These are phyloP conservation scores for Crithidia expoeki DNA, from an alignment of 208 protist species.

Conservation along the genomic window DNA sequence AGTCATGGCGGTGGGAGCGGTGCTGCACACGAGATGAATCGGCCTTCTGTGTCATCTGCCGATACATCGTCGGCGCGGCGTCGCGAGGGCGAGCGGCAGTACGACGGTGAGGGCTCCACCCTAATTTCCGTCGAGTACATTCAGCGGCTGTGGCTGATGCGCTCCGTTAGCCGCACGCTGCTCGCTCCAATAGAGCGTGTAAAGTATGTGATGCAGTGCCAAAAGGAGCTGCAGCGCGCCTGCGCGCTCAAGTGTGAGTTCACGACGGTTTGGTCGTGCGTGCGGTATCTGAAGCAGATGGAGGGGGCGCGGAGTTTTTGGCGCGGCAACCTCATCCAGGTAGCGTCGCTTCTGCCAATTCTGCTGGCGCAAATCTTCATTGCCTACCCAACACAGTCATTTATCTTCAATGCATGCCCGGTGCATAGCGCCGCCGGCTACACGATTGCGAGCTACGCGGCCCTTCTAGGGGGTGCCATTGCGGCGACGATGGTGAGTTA, in stretches of 20 bases:
- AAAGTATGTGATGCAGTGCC: conserved; percentile 83
- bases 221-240: conserved; percentile 67
- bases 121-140: conserved; percentile 66
- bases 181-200: conserved; percentile 84
- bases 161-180: conserved; percentile 51
- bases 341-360: conserved; percentile 70
- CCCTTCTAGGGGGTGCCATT: conserved; percentile 49
- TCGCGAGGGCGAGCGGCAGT: neutral
- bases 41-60: neutral
- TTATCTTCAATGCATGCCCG: conserved; percentile 58
- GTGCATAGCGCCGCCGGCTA: conserved; percentile 41
- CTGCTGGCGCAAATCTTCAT: conserved; percentile 74
- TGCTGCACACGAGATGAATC: conserved; percentile 3
- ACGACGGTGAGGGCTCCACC: conserved; percentile 15
- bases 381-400: conserved; percentile 53
- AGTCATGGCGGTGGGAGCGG: conserved; percentile 14
- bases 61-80: neutral
- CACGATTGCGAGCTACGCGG: conserved; percentile 54
- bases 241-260: conserved; percentile 55
- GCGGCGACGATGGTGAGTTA: conserved; percentile 68
- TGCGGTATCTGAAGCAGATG: conserved; percentile 50
- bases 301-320: conserved; percentile 74
- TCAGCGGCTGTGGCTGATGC: conserved; percentile 55
- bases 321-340: conserved; percentile 84
- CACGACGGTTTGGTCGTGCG: conserved; percentile 56